A percentile compares a stretch with the other conserved stretches of the same genome.
Conservation (phyloP, 495 filamentous ascomycete genomes). For the Alectoria sarmentosa region DNA sequence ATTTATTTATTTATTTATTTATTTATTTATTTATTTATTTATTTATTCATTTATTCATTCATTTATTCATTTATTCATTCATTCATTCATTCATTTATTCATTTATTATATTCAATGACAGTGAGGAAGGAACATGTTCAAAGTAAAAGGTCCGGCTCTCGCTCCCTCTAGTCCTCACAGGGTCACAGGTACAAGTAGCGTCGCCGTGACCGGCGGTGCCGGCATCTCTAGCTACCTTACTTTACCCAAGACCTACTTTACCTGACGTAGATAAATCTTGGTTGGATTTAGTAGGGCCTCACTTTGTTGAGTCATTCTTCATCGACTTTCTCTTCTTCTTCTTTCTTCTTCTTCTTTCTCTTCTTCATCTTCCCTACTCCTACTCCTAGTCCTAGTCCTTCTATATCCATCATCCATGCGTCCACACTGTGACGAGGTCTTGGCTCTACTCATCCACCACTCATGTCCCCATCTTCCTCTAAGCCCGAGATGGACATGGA, state of each 20-base stretch:
- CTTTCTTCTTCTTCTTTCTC: not conserved
- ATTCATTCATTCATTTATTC: no score
- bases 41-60: no score
- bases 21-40: no score
- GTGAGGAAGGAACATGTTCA: no score
- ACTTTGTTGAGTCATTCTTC: conserved; percentile 1
- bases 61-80: no score
- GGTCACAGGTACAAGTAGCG: not conserved
- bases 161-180: not conserved
- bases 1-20: no score
- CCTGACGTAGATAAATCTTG: not conserved
- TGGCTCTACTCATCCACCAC: not conserved
- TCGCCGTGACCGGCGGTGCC: conserved; percentile 3
- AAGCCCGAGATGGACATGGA: not conserved
- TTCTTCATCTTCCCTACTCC: no score
- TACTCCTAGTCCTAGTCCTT: no score
- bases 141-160: not conserved
- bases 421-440: not conserved
- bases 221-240: no score
- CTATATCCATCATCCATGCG: conserved; percentile 6
- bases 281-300: no score
- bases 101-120: no score
- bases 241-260: no score
- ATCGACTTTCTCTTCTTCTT: not conserved
- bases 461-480: not conserved